phyloP scores from a whole-genome alignment of 495 filamentous ascomycete genomes.

The Neurospora sp. region DNA sequence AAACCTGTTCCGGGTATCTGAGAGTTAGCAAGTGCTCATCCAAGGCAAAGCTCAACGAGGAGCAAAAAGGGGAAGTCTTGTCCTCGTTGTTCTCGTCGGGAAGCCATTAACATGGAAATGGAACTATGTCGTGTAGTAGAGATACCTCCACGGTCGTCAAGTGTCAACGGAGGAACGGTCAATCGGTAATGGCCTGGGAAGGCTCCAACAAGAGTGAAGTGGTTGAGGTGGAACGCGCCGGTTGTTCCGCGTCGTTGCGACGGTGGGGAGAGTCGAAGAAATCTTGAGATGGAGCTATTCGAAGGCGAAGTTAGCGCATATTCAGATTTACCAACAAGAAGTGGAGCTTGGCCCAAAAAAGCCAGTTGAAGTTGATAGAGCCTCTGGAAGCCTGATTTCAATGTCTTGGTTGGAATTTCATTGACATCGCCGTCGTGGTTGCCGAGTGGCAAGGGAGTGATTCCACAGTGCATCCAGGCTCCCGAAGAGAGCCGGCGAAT shows the following conservation, averaged over 20 bases:
- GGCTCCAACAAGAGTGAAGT: accelerated
- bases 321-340: background rate
- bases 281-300: background rate
- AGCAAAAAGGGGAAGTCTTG: background rate
- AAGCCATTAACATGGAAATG: background rate
- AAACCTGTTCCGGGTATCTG: background rate
- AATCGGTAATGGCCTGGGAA: background rate
- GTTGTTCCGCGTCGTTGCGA: background rate
- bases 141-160: background rate
- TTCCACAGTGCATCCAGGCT: background rate
- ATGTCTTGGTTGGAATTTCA: background rate
- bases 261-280: background rate
- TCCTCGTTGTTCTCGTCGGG: background rate
- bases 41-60: background rate
- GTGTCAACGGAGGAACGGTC: background rate
- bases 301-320: background rate
- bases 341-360: background rate
- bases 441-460: background rate
- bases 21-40: background rate
- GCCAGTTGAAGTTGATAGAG: accelerated
- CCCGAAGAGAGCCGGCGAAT: background rate
- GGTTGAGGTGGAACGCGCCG: background rate
- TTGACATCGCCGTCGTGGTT: background rate
- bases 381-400: accelerated
- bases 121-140: background rate